Evolutionary conservation across 2,329 filamentous ascomycete species (phyloP), one percentile per base, ranked within the genome.

Genomic region (Hirsutella rhossiliensis): DNA sequence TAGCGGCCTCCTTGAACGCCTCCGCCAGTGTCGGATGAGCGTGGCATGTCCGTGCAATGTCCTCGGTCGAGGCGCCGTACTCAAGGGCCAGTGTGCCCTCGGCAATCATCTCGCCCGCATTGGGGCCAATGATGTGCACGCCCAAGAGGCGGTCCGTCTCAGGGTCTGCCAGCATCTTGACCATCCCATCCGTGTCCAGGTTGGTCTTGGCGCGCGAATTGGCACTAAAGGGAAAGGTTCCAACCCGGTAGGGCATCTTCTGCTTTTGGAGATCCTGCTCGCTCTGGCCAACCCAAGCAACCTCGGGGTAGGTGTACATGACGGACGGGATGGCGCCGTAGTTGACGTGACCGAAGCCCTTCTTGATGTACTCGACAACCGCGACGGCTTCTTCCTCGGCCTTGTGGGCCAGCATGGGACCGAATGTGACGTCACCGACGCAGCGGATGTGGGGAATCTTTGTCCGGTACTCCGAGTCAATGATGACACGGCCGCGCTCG

Each of bases 141-240:
- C 92, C 92, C 50, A 98, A 75, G 54, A 98, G 84, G 55, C 92
- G 80, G 68, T 98, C 92, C 31, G 92, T 98, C 76, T 97, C 86
- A 42, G 88, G 87, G 63, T 98, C 92, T 32, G 89, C 83, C 49
- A 98, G 75, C 72, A 98, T 94, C 78, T 98, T 98, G 57, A 98
- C 92, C 66, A 95, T 71, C 56, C 92, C 92, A 47, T 98, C 92
- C 31, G 86, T 86, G 62, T 98, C 92, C 54, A 94, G 74, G 75
- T 97, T 98, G 62, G 92, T 98, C 84, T 97, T 98, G 56, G 92
- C 92, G 64, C 92, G 84, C 47, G 87, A 95, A 79, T 98, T 98
- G 71, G 92, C 92, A 61, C 82, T 85, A 78, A 98, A 98, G 55
- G 92, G 92, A 80, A 98, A 98, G 42, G 78, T 84, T 64, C 92